Evolutionary conservation across 2,329 filamentous ascomycete species (phyloP).

Genomic region (Xylariaceae sp.): DNA sequence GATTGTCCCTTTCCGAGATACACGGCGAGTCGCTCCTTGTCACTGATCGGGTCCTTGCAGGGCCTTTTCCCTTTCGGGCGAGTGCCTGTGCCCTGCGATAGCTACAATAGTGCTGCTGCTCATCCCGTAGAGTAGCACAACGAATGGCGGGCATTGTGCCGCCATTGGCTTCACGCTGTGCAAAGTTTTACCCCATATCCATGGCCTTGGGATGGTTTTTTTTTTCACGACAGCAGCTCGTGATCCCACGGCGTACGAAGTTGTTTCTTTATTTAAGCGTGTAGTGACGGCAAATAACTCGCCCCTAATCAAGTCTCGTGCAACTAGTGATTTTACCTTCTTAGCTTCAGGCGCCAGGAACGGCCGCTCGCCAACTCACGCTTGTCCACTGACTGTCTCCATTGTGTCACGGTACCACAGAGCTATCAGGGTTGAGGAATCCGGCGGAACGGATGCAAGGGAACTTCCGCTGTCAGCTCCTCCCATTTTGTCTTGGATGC

Average conservation of each 20-base stretch:
- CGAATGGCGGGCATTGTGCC: conserved; percentile 8
- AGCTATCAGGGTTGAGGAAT: background rate
- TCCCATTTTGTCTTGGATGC: conserved; percentile 3
- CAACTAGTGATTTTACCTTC: no score
- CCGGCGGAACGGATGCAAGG: conserved; percentile 23
- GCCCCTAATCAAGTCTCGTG: no score
- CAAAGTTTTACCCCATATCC: conserved; percentile 22
- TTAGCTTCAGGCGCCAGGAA: background rate
- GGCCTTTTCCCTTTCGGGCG: conserved; percentile 2
- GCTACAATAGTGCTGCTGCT: background rate
- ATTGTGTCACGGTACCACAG: background rate
- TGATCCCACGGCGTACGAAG: conserved; percentile 22
- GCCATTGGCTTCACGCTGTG: conserved; percentile 21
- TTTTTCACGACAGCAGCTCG: conserved; percentile 19
- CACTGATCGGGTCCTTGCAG: conserved; percentile 24
- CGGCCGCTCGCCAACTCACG: background rate
- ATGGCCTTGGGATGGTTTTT: conserved; percentile 21
- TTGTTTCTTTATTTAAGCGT: conserved; percentile 15
- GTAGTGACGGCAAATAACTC: conserved; percentile 22
- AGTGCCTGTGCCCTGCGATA: background rate
- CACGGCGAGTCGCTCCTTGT: conserved; percentile 20
- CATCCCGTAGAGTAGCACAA: background rate
- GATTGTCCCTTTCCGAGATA: conserved; percentile 26
- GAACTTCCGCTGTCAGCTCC: conserved; percentile 12
- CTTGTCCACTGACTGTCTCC: background rate